A percentile compares a stretch with the other conserved stretches of the same genome.
These are phyloP conservation scores for Arthrobotrys musiformis DNA, from an alignment of 2,329 filamentous ascomycete genomes.

Conservation along the genomic window DNA sequence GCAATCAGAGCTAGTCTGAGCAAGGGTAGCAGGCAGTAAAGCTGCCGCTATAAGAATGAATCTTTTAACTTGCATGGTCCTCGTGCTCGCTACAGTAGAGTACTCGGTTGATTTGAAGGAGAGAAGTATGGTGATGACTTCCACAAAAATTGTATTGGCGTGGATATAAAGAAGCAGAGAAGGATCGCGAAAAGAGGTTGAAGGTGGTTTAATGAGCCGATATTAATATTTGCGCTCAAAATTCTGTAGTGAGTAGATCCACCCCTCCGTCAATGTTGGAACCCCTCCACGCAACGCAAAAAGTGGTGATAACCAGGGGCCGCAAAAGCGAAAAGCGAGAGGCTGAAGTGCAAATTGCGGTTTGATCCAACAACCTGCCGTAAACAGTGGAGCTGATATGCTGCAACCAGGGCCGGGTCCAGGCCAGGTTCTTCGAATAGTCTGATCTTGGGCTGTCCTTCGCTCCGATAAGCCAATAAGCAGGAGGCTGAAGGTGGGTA, in stretches of 20 bases:
- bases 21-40: conserved; percentile 58
- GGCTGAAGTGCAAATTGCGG: conserved; percentile 42
- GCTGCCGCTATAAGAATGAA: conserved; percentile 32
- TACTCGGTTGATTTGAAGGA: conserved; percentile 9
- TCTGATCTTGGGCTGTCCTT: neutral
- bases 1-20: conserved; percentile 70
- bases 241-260: neutral
- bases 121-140: neutral
- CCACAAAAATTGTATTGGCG: neutral
- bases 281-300: conserved; percentile 27
- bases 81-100: too few species aligned
- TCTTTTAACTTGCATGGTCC: conserved; percentile 36
- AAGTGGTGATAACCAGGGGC: neutral
- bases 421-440: conserved; percentile 34
- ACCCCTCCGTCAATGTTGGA: neutral
- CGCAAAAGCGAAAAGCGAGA: conserved; percentile 34
- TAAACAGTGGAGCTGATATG: conserved; percentile 11
- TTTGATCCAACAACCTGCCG: conserved; percentile 50
- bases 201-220: conserved; percentile 27
- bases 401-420: conserved; percentile 21
- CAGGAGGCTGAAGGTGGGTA: conserved; percentile 39
- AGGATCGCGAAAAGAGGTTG: neutral
- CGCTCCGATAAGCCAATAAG: conserved; percentile 22
- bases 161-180: neutral
- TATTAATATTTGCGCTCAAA: conserved; percentile 31